Percentiles rank a stretch among this genome's conserved stretches.
Conservation (phyloP, 768 basidiomycete species). For the Leccinum variicolor region DNA sequence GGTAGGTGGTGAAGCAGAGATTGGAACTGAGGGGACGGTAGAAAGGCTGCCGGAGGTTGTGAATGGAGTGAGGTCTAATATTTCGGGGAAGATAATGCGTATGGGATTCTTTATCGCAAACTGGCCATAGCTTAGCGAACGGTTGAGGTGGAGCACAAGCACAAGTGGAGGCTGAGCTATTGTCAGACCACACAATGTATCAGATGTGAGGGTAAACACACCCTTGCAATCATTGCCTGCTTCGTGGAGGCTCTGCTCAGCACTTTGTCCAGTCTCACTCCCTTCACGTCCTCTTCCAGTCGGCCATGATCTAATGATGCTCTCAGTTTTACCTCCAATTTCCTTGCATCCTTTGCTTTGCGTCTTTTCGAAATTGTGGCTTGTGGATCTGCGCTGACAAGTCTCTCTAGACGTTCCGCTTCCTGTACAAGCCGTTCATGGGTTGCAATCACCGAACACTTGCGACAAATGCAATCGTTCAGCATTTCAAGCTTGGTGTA, state of each 20-base stretch:
- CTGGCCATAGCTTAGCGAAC: conserved; percentile 80
- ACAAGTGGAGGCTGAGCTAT: conserved; percentile 71
- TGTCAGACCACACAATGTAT: conserved; percentile 15
- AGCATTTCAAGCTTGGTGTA: conserved; percentile 88
- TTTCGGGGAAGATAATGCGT: conserved; percentile 77
- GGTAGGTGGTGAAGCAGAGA: conserved; percentile 59
- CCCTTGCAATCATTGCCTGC: conserved; percentile 89
- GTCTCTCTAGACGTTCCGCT: conserved; percentile 48
- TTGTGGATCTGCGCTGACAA: conserved; percentile 32
- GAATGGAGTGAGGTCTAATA: conserved; percentile 86
- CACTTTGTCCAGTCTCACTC: conserved; percentile 75
- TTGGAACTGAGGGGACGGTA: conserved; percentile 62
- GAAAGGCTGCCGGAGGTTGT: conserved; percentile 80
- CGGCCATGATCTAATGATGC: conserved; percentile 67
- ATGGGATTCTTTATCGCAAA: conserved; percentile 82
- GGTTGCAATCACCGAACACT: conserved; percentile 84
- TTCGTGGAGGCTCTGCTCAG: conserved; percentile 75
- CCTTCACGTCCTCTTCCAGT: conserved; percentile 82
- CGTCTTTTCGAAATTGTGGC: conserved; percentile 73
- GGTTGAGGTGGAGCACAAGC: conserved; percentile 86
- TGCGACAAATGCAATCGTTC: conserved; percentile 89
- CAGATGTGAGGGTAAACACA: conserved; percentile 28
- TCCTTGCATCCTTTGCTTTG: conserved; percentile 66
- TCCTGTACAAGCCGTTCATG: conserved; percentile 62
- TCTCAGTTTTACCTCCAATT: conserved; percentile 58